These are phyloP conservation scores for Acanthochlamys bracteata DNA, from an alignment of 106 monocot species.

Conservation along the genomic window DNA sequence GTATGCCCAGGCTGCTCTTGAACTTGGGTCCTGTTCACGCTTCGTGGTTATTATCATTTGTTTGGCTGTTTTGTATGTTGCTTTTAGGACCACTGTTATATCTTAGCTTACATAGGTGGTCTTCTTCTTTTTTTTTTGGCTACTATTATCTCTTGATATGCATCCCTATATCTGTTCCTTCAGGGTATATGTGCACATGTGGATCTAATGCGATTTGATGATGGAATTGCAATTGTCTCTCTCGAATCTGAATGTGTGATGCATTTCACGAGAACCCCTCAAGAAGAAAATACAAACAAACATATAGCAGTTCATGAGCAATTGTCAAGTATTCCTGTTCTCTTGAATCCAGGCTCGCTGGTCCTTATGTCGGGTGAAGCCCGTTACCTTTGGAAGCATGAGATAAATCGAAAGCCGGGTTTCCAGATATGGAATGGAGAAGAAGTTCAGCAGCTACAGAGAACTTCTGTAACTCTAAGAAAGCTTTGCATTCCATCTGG, in stretches of 20 bases:
- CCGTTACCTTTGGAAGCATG: constrained; percentile 87
- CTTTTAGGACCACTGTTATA: too few species aligned
- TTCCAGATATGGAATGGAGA: constrained; percentile 65
- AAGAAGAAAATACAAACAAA: not conserved
- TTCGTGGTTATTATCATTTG: too few species aligned
- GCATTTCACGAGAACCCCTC: constrained; percentile 53
- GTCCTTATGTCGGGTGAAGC: constrained; percentile 79
- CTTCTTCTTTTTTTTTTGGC: too few species aligned
- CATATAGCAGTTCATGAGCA: not conserved
- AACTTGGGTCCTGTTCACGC: too few species aligned
- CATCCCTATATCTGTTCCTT: too few species aligned
- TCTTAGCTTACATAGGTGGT: too few species aligned
- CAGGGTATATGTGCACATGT: too few species aligned
- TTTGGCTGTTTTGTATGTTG: too few species aligned
- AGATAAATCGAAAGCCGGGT: constrained; percentile 70
- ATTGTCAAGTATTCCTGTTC: constrained; percentile 37
- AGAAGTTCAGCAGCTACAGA: constrained; percentile 67
- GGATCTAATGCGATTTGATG: not conserved
- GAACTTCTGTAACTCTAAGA: constrained; percentile 87
- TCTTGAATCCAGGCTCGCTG: constrained; percentile 72
- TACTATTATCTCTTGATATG: too few species aligned
- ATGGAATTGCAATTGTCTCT: not conserved
- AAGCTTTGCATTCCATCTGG: constrained; percentile 35
- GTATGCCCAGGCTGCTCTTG: too few species aligned
- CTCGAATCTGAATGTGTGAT: constrained; percentile 83